Evolutionary conservation across 306 rosid species (phyloP).

Genomic region (Quercus agrifolia): DNA sequence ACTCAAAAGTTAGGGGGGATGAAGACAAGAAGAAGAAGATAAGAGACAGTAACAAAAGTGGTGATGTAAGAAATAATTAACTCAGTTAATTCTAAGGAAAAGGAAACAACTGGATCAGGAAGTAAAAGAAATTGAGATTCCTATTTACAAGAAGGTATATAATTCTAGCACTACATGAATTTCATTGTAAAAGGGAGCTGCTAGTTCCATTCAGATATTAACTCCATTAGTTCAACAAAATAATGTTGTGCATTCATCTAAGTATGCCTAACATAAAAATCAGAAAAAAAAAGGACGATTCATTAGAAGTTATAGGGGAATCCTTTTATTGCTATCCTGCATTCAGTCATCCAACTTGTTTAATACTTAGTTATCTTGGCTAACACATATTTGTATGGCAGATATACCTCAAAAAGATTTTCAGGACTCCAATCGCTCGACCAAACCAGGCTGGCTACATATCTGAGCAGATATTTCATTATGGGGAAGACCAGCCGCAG

Average conservation of each 20-base stretch:
- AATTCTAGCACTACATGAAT: neutral
- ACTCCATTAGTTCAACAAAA: neutral
- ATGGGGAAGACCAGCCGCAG: conserved; percentile 99
- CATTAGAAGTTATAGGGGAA: neutral
- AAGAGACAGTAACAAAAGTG: neutral
- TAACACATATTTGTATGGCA: conserved; percentile 9
- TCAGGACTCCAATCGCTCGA: conserved; percentile 86
- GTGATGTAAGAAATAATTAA: neutral
- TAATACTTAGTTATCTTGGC: conserved; percentile 1
- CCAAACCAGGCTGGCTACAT: conserved; percentile 98
- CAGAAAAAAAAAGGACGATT: neutral
- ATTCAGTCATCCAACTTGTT: neutral
- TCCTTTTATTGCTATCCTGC: neutral
- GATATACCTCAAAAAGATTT: conserved; percentile 80
- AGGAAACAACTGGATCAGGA: neutral
- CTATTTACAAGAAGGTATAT: neutral
- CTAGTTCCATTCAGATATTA: neutral
- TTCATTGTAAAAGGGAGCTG: no score
- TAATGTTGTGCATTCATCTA: neutral
- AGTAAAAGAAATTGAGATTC: neutral
- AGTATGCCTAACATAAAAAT: neutral
- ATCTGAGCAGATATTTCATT: conserved; percentile 24
- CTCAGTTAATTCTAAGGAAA: neutral
- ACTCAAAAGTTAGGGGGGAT: neutral
- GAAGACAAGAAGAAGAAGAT: neutral